These are phyloP conservation scores for Xylaria sp. DNA, from an alignment of 2,329 filamentous ascomycete species.

Conservation along the genomic window DNA sequence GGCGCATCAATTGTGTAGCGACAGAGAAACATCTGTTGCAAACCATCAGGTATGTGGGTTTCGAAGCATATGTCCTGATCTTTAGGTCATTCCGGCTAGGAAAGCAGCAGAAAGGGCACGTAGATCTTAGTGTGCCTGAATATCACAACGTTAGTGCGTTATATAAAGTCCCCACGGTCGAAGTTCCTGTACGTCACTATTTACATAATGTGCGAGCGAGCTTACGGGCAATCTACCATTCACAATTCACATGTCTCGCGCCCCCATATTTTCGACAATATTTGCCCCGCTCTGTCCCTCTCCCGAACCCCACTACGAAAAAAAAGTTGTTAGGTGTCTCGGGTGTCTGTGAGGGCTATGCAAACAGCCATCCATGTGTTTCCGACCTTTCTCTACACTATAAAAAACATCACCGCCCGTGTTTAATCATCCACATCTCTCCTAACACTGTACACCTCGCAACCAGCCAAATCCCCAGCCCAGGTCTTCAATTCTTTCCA, in stretches of 20 bases:
- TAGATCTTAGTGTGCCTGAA: slow-evolving; percentile 5
- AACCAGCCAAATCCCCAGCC: not conserved
- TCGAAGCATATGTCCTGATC: not conserved
- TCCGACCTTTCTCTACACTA: not conserved
- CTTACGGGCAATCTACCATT: not conserved
- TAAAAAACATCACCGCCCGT: slow-evolving; percentile 16
- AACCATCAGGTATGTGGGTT: slow-evolving; percentile 11
- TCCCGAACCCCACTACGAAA: slow-evolving; percentile 26
- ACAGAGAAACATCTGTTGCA: not conserved
- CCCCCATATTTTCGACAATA: slow-evolving; percentile 13
- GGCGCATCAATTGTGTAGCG: not conserved
- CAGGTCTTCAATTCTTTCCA: not conserved
- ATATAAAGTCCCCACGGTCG: not conserved
- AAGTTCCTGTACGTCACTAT: slow-evolving; percentile 28
- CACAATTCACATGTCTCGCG: slow-evolving; percentile 25
- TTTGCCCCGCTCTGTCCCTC: slow-evolving; percentile 11
- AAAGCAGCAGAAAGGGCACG: not conserved
- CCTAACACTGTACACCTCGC: slow-evolving; percentile 7
- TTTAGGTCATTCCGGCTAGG: not conserved
- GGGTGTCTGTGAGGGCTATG: slow-evolving; percentile 13
- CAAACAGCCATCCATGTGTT: slow-evolving; percentile 20
- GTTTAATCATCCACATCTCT: not conserved
- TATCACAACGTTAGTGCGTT: slow-evolving; percentile 9
- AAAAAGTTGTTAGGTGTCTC: slow-evolving; percentile 13
- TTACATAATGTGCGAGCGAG: slow-evolving; percentile 2